phyloP scores from a whole-genome alignment of 2,329 filamentous ascomycete species.

The Alternaria atra region DNA sequence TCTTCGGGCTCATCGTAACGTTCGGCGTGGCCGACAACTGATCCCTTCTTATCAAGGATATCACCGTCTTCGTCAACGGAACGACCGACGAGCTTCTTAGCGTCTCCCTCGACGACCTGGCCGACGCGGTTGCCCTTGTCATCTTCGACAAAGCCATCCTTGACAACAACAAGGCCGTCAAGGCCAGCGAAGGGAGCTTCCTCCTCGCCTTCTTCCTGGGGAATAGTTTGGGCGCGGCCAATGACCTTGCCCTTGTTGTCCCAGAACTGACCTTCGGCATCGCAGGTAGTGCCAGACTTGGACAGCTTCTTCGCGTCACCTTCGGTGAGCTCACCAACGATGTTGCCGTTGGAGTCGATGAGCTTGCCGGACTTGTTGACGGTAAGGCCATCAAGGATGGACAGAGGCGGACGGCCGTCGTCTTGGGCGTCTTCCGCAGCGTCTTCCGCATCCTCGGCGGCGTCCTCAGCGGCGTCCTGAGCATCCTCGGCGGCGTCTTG shows the following conservation, averaged over 20 bases:
- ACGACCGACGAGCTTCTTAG: slow-evolving; percentile 62
- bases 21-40: slow-evolving; percentile 61
- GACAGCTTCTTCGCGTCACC: slow-evolving; percentile 63
- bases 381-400: slow-evolving; percentile 59
- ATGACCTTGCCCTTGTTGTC: slow-evolving; percentile 64
- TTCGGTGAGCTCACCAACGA: slow-evolving; percentile 61
- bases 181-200: slow-evolving; percentile 61
- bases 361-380: slow-evolving; percentile 63
- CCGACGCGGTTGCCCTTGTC: slow-evolving; percentile 62
- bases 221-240: slow-evolving; percentile 59
- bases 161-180: slow-evolving; percentile 60
- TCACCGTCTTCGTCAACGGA: slow-evolving; percentile 62
- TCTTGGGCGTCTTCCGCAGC: slow-evolving; percentile 45
- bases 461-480: slow-evolving; percentile 45
- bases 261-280: slow-evolving; percentile 62
- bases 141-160: slow-evolving; percentile 60
- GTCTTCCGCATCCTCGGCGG: slow-evolving; percentile 43
- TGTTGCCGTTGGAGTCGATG: slow-evolving; percentile 56
- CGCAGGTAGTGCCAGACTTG: slow-evolving; percentile 56
- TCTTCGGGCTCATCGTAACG: slow-evolving; percentile 72
- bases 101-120: slow-evolving; percentile 59
- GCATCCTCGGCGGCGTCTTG: slow-evolving; percentile 27
- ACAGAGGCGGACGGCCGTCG: slow-evolving; percentile 57
- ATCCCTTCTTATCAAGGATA: slow-evolving; percentile 63
- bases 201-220: slow-evolving; percentile 58